phyloP scores from a whole-genome alignment of 352 stramenopile species.

The Phytopythium montanum region DNA sequence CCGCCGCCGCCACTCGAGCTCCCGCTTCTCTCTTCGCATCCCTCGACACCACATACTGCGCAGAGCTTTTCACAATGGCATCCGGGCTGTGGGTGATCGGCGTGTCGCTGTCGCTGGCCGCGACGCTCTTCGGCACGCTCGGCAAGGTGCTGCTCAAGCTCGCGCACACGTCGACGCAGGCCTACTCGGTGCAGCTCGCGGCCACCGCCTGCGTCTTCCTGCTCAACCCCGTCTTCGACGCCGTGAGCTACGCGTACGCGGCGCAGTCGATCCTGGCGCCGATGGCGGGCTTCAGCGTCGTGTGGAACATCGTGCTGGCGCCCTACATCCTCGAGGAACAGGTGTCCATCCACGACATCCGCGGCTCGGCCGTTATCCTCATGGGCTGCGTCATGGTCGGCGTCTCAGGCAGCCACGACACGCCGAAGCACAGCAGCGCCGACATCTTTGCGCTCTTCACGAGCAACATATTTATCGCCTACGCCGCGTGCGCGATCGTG shows the following conservation, averaged over 20 bases:
- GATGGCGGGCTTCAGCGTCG: conserved; percentile 85
- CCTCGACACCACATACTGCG: not conserved
- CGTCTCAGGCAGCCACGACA: conserved; percentile 78
- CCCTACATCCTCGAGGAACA: conserved; percentile 81
- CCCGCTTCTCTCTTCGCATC: not conserved
- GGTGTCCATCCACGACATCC: conserved; percentile 67
- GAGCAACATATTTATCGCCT: conserved; percentile 68
- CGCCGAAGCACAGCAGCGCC: conserved; percentile 63
- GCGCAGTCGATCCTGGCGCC: conserved; percentile 81
- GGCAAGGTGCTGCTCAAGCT: conserved; percentile 88
- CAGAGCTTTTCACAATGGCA: conserved; percentile 16
- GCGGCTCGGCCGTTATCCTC: conserved; percentile 72
- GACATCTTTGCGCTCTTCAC: conserved; percentile 82
- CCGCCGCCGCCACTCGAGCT: not conserved
- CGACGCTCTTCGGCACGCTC: conserved; percentile 82
- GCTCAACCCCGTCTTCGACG: conserved; percentile 83
- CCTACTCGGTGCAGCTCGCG: conserved; percentile 52
- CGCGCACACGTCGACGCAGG: conserved; percentile 60
- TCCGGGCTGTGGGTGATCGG: conserved; percentile 66
- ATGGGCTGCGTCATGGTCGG: conserved; percentile 71
- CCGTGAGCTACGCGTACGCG: conserved; percentile 83
- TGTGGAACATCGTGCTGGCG: conserved; percentile 86
- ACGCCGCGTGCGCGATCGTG: conserved; percentile 41
- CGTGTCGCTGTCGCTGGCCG: conserved; percentile 72
- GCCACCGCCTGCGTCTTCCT: conserved; percentile 79